A percentile compares a stretch with the other conserved stretches of the same genome.
These are phyloP conservation scores for Ascoidea asiatica DNA, from an alignment of 805 yeast genomes.

Conservation along the genomic window DNA sequence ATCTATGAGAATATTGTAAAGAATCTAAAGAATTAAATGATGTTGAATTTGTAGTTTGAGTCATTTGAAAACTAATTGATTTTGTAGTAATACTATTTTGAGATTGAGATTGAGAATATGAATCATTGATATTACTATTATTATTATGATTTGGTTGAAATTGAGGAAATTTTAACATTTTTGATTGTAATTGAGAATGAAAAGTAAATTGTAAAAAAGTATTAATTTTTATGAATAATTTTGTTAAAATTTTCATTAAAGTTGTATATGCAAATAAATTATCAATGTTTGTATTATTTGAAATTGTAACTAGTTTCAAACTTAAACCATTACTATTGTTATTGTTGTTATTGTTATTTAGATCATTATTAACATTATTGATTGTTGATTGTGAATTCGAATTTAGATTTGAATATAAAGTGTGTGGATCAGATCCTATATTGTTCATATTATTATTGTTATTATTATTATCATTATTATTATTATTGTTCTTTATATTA, in stretches of 20 bases:
- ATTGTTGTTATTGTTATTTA: too few species aligned
- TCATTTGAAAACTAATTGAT: neutral
- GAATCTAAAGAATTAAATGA: neutral
- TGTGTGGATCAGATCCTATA: too few species aligned
- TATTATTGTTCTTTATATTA: too few species aligned
- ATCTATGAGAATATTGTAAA: neutral
- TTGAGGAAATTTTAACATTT: too few species aligned
- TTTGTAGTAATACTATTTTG: neutral
- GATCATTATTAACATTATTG: too few species aligned
- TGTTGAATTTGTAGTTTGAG: neutral
- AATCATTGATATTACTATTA: neutral
- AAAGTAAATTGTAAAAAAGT: too few species aligned
- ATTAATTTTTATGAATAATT: too few species aligned
- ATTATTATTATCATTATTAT: neutral
- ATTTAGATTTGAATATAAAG: too few species aligned
- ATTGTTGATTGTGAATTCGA: neutral
- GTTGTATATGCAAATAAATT: neutral
- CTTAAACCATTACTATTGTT: neutral
- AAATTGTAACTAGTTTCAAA: too few species aligned
- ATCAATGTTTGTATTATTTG: neutral
- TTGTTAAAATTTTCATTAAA: too few species aligned
- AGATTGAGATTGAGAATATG: neutral
- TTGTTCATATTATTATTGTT: neutral
- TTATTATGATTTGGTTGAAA: neutral
- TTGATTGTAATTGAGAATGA: too few species aligned